Conservation (phyloP, 2,329 filamentous ascomycete genomes). For the Trichophyton mentagrophytes region DNA sequence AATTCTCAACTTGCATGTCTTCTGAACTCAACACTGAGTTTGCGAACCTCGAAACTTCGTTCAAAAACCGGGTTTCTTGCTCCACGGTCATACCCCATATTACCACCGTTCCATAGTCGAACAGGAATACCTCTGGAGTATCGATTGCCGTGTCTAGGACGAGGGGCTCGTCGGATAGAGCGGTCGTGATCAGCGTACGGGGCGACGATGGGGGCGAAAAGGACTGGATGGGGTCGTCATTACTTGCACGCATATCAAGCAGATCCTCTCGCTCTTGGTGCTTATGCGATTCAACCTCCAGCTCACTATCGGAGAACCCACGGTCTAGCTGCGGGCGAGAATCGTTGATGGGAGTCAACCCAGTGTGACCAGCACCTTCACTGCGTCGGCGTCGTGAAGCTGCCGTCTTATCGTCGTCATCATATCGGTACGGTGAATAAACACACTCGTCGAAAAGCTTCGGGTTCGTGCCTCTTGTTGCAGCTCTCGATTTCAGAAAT, state of each 20-base stretch:
- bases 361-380: not conserved
- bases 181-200: conserved; percentile 13
- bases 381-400: not conserved
- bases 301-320: conserved; percentile 49
- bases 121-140: conserved; percentile 88
- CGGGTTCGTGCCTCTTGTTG: conserved; percentile 65
- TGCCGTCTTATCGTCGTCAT: conserved; percentile 35
- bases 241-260: conserved; percentile 44
- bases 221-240: conserved; percentile 10
- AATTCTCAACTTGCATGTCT: conserved; percentile 89
- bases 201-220: conserved; percentile 7
- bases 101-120: conserved; percentile 93
- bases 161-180: conserved; percentile 31
- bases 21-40: conserved; percentile 76
- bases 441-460: conserved; percentile 97
- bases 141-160: conserved; percentile 83
- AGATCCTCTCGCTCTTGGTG: conserved; percentile 48
- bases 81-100: conserved; percentile 95
- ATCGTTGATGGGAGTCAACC: not conserved
- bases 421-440: conserved; percentile 85
- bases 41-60: conserved; percentile 90
- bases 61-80: conserved; percentile 81
- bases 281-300: conserved; percentile 51
- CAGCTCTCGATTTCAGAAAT: conserved; percentile 74
- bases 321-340: conserved; percentile 11